These are phyloP conservation scores for Colletotrichum tanaceti DNA, from an alignment of 2,329 filamentous ascomycete species.

Conservation along the genomic window DNA sequence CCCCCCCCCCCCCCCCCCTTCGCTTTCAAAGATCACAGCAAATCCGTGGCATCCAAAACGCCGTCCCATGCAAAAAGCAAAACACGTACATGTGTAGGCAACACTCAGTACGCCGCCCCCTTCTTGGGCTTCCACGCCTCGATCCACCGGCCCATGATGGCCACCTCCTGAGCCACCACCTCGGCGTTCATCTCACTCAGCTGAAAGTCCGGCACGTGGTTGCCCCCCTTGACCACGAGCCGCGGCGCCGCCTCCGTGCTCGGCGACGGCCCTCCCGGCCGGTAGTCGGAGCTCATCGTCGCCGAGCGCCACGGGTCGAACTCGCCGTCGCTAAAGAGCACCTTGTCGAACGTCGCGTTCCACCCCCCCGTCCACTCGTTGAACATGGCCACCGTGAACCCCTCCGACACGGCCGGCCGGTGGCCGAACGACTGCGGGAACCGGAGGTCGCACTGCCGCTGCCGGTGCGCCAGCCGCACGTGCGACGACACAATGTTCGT, in stretches of 20 bases:
- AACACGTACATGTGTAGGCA: too few relatives aligned
- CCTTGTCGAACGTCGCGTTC: slow-evolving; percentile 32
- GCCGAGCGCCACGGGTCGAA: slow-evolving; percentile 36
- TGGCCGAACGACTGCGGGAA: slow-evolving; percentile 26
- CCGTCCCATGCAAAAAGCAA: slow-evolving; percentile 10
- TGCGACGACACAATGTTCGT: slow-evolving; percentile 32
- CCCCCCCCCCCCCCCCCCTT: too few relatives aligned
- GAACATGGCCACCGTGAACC: slow-evolving; percentile 31
- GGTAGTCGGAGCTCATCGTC: slow-evolving; percentile 30
- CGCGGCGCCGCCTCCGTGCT: slow-evolving; percentile 24
- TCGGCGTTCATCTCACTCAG: neutral
- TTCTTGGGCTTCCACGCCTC: slow-evolving; percentile 36
- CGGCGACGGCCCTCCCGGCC: slow-evolving; percentile 28
- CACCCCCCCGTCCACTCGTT: slow-evolving; percentile 33
- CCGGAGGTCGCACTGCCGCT: slow-evolving; percentile 15
- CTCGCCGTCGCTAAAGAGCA: slow-evolving; percentile 38
- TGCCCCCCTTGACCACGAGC: slow-evolving; percentile 29
- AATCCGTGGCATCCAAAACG: neutral
- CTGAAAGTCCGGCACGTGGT: slow-evolving; percentile 27
- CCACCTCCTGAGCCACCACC: slow-evolving; percentile 21
- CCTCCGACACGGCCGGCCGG: slow-evolving; percentile 25
- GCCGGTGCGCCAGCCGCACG: slow-evolving; percentile 8
- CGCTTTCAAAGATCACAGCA: too few relatives aligned
- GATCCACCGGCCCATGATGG: slow-evolving; percentile 37
- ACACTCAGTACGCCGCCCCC: neutral